Evolutionary conservation across 352 stramenopile genomes (phyloP), one percentile per base, ranked within the genome.

Genomic region (Globisporangium carolinianum): DNA sequence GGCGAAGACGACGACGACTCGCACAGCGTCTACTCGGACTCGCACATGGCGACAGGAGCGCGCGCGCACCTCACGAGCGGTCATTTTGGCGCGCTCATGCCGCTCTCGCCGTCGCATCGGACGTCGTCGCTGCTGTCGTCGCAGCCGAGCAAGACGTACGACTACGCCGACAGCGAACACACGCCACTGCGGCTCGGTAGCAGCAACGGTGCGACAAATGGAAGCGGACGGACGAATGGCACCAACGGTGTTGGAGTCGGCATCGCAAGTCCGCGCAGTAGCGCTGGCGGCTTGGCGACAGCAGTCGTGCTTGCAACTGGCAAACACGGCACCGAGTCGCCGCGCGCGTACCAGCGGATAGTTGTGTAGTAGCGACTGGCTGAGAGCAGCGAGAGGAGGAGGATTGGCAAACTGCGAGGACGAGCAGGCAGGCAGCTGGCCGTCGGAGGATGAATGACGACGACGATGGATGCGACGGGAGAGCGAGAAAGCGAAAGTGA

Each of bases 81-180:
- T 7, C 81, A 89, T 56, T 94, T 94, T 52, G 82, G 81, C 1
- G 81, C 81, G 1, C 71, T 94, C 43, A 91, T 94, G 79, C 83
- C 83, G 47, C 69, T 94, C 7, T 91, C 81, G 15, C 83, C 83
- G 1, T 70, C 76, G 43, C 71, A 76, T 60, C 73, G 69, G 0
- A 73, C 72, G 42, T 53, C 68, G 35, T 79, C 70, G 12, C 49
- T 77, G 17, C 52, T 77, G 12, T 58, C 71, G 38, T 57, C 69
- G 5, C 60, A 73, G 45, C 71, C 65, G 18, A 86, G 78, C 69
- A 68, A 70, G 43, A 59, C 47, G 32, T 61, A 47, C 39, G 39
- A 43, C 39, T 4, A 69, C n/a, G n/a, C n/a, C 1, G 72, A 68
- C 50, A 75, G 86, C 18, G 75, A 83, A 51, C 63, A 66, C 56